Conservation (phyloP, 2,329 filamentous ascomycete genomes). For the Ophiostoma ulmi region DNA sequence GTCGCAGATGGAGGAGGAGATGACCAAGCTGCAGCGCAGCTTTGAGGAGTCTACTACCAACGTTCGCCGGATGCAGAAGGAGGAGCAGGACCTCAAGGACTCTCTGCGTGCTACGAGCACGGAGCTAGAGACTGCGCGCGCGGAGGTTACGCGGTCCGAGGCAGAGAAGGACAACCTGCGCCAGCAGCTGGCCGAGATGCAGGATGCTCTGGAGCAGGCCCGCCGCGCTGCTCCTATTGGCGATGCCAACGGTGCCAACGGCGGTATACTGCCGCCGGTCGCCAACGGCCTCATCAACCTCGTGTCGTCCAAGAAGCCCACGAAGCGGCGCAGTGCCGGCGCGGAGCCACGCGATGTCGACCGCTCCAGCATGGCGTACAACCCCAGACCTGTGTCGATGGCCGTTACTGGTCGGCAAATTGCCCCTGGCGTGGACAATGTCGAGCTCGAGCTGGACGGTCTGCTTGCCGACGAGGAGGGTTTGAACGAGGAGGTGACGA, state of each 20-base stretch:
- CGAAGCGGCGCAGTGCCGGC: conserved; percentile 87
- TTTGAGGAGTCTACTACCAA: conserved; percentile 88
- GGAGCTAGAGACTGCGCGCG: conserved; percentile 74
- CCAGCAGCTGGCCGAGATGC: conserved; percentile 82
- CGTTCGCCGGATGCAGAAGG: conserved; percentile 90
- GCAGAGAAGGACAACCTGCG: conserved; percentile 79
- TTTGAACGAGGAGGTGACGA: conserved; percentile 92
- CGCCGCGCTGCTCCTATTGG: conserved; percentile 71
- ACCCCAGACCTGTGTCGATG: conserved; percentile 94
- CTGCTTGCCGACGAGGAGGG: conserved; percentile 92
- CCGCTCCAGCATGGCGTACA: conserved; percentile 87
- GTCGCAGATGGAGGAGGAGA: conserved; percentile 88
- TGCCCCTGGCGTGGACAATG: conserved; percentile 69
- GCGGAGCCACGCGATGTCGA: conserved; percentile 80
- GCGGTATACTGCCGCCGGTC: conserved; percentile 46
- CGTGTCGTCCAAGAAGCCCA: conserved; percentile 85
- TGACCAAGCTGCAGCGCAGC: conserved; percentile 81
- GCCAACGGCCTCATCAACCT: conserved; percentile 86
- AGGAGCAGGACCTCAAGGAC: conserved; percentile 80
- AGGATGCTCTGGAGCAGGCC: conserved; percentile 86
- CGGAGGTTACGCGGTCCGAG: conserved; percentile 70
- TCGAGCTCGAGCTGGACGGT: conserved; percentile 91
- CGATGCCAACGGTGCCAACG: conserved; percentile 39
- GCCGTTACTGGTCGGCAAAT: conserved; percentile 70
- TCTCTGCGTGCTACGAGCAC: conserved; percentile 71